phyloP scores from a whole-genome alignment of 352 stramenopile genomes.

The Pythium biforme region DNA sequence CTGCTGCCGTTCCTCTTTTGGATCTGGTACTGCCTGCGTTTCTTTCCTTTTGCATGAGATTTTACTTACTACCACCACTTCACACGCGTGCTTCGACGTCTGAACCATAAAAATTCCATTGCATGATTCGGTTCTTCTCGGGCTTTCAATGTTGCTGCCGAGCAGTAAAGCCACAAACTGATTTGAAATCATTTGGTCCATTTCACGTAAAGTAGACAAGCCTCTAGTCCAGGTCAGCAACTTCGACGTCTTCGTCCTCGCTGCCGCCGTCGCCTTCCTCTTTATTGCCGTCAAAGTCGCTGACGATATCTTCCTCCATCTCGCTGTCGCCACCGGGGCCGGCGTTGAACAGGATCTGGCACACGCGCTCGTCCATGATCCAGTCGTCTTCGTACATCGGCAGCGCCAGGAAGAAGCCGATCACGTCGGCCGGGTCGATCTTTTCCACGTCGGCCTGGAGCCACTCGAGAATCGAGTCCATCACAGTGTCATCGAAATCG shows the following conservation, averaged over 20 bases:
- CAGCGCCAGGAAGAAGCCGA: constrained; percentile 69
- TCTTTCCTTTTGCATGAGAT: constrained; percentile 25
- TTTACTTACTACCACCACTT: background rate
- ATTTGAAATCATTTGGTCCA: no score
- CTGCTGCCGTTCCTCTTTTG: constrained; percentile 23
- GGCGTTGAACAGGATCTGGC: constrained; percentile 64
- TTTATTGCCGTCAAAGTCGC: constrained; percentile 34
- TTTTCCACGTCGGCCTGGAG: constrained; percentile 47
- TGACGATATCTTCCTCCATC: constrained; percentile 27
- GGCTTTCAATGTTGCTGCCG: background rate
- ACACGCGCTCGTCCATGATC: constrained; percentile 75
- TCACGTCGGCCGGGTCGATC: constrained; percentile 54
- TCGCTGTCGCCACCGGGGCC: constrained; percentile 26
- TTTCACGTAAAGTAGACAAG: background rate
- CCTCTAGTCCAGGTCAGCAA: constrained; percentile 24
- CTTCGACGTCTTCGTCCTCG: constrained; percentile 12
- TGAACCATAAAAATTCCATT: constrained; percentile 9
- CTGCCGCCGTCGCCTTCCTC: constrained; percentile 25
- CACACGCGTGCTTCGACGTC: background rate
- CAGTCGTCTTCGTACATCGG: constrained; percentile 77
- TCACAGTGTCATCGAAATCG: constrained; percentile 52
- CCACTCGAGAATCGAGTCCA: constrained; percentile 52
- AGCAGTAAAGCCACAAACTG: no score
- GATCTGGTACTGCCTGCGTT: constrained; percentile 28
- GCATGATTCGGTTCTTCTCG: background rate